Base-by-base conservation (phyloP, 169 alveolate genomes). In the Plasmodium knowlesi region DNA sequence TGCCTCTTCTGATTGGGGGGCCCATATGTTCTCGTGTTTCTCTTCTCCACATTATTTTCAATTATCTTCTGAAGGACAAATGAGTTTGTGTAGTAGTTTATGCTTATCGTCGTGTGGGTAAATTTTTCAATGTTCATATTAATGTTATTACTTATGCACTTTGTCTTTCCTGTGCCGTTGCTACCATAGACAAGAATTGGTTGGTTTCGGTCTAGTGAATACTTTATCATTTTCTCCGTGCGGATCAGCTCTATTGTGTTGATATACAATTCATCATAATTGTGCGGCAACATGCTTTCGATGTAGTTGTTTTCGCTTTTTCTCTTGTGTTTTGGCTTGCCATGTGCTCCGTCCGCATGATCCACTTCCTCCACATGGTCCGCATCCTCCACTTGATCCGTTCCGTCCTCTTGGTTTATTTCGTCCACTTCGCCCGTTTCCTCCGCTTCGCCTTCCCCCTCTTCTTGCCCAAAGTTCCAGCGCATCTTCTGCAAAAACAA, bases 11-110 rank as follows among this genome's bases (percentile, higher is more conserved):
- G 97, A 85, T 98, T 98, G 73, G 99, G 98, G 61, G 99, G 99
- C 34, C 99, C 99, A 94, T 94, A 98, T 72, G 98, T 97, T 83
- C 97, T 97, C 50, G 99, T 99, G 34, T 98, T 97, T 85, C 99
- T 96, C 95, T 96, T 97, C 70, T 98, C 98, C 14, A 98, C 98
- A 95, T 97, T 97, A 89, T 98, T 88, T 95, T 97, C 92, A 94
- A 86, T 82, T 92, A 84, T 78, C 92, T 84, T 92, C 97, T 99
- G 93, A 98, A 96, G 81, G 97, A 97, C 83, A 83, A 96, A 89
- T 1, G 94, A 89, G 28, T 89, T 89, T 37, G 94, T 89, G 43
- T 89, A 89, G 43, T 89, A 89, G 12, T 89, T 89, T 19, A 89
- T 79, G 70, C 94, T 89, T 79, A 89, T 89, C 5, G 82, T 39